These are phyloP conservation scores for Anthracocystis panici-leucophaei DNA, from an alignment of 1,284 basidiomycete genomes.

Conservation along the genomic window DNA sequence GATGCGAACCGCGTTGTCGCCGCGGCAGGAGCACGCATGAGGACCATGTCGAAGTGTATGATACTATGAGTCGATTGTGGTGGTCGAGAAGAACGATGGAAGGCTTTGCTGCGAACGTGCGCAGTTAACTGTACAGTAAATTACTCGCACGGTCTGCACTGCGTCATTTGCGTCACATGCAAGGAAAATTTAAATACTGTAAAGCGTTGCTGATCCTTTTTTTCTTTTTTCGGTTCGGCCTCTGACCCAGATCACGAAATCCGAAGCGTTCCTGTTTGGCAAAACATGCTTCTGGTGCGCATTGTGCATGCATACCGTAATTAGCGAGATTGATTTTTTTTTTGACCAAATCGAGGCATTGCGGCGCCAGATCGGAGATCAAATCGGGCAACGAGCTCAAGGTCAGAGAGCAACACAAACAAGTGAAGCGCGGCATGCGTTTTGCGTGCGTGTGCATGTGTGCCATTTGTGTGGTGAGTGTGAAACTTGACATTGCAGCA, in stretches of 20 bases:
- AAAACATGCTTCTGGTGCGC: neutral
- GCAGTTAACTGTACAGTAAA: too few relatives aligned
- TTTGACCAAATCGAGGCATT: neutral
- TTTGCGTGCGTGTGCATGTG: neutral
- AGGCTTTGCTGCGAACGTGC: neutral
- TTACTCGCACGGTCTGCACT: neutral
- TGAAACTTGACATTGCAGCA: neutral
- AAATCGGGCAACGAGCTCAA: neutral
- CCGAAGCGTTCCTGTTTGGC: neutral
- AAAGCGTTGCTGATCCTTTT: too few relatives aligned
- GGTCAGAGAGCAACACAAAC: slow-evolving; percentile 1
- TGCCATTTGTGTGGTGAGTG: too few relatives aligned
- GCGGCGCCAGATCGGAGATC: neutral
- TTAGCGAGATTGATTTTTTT: too few relatives aligned
- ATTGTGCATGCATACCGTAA: slow-evolving; percentile 4
- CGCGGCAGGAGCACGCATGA: slow-evolving; percentile 3
- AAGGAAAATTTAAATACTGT: too few relatives aligned
- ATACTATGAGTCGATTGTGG: neutral
- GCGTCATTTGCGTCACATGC: neutral
- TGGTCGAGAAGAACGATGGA: slow-evolving; percentile 1
- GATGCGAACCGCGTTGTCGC: slow-evolving; percentile 8
- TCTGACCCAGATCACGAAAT: neutral
- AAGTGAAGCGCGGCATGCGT: neutral
- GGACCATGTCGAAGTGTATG: slow-evolving; percentile 11
- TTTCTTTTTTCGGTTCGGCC: neutral